phyloP scores from a whole-genome alignment of 2,329 filamentous ascomycete genomes.

The Trichoderma koningii region DNA sequence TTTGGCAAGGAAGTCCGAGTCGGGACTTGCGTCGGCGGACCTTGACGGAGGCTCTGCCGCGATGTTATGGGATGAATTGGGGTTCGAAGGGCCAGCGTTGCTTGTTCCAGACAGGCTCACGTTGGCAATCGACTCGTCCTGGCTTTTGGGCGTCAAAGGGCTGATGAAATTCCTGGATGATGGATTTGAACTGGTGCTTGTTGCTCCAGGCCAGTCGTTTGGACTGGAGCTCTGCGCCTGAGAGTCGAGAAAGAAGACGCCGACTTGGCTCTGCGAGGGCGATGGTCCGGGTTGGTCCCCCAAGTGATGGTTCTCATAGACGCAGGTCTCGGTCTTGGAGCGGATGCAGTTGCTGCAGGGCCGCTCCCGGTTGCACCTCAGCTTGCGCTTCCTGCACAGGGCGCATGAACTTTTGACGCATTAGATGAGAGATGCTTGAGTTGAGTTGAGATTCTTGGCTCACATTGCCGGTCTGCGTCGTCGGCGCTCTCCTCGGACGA shows the following conservation, averaged over 20 bases:
- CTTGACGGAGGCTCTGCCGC: background rate
- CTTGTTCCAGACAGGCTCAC: background rate
- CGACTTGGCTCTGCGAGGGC: background rate
- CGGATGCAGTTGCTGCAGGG: slow-evolving; percentile 48
- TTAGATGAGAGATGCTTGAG: background rate
- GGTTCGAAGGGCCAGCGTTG: background rate
- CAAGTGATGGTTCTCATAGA: slow-evolving; percentile 36
- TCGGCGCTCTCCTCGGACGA: slow-evolving; percentile 34
- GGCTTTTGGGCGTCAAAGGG: slow-evolving; percentile 24
- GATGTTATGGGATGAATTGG: background rate
- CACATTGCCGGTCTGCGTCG: slow-evolving; percentile 38
- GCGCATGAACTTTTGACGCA: slow-evolving; percentile 41
- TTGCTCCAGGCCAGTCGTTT: background rate
- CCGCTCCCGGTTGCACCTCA: slow-evolving; percentile 45
- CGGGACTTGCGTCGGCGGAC: slow-evolving; percentile 10
- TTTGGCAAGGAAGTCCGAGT: slow-evolving; percentile 40
- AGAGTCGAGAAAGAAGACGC: slow-evolving; percentile 13
- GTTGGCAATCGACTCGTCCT: slow-evolving; percentile 27
- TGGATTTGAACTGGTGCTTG: background rate
- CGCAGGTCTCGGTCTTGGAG: slow-evolving; percentile 41
- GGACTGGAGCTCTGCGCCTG: background rate
- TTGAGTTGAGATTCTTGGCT: background rate
- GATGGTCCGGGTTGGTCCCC: background rate
- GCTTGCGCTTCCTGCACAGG: slow-evolving; percentile 48
- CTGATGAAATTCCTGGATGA: background rate